Evolutionary conservation across 805 yeast species (phyloP), one percentile per base, ranked within the genome.

Genomic region (Metschnikowia shivogae): DNA sequence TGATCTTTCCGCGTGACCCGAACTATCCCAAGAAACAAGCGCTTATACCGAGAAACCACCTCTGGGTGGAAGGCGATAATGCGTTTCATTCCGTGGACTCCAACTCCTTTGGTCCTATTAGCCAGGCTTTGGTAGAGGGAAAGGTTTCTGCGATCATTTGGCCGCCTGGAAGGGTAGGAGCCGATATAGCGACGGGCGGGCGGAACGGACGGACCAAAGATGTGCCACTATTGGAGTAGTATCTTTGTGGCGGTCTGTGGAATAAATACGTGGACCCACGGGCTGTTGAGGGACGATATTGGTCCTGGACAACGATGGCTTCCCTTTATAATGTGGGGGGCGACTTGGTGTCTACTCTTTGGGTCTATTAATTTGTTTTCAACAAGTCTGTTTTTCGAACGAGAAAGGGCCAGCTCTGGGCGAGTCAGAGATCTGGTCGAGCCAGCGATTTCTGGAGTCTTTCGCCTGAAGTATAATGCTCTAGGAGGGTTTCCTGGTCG

Each of bases 21-120:
- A 84, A 82, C 19, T 88, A 87, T 58, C 89, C 95, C 5, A 75
- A 81, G 58, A 68, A 72, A 1, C 65, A 70, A 36, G 82, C 84
- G 5, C 63, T 67, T 29, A 68, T 92, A 2, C 97, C 97, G 2
- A 65, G 85, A 44, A 84, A 81, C 56, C 97, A 92, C 60, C 55
- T 88, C 6, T 92, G 97, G 97, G 89, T 89, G 0, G 97, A 92
- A 62, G 98, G 98, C 6, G 98, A 92, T 62, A 89, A 88, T 60
- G 64, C 78, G 12, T 67, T 68, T 46, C 92, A 84, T 57, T 84
- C 95, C 0, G 69, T 89, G 1, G 98, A 92, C 65, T 82, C 92
- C 42, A 90, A 89, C 62, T 77, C 75, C 7, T 92, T 86, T 67
- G 98, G 98, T 0, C 96, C 97, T 0, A 76, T 92, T 0, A 83